A percentile compares a stretch with the other conserved stretches of the same genome.
Conservation (phyloP, 31 red algal genomes). For the Pterothamnion heteromorphum region DNA sequence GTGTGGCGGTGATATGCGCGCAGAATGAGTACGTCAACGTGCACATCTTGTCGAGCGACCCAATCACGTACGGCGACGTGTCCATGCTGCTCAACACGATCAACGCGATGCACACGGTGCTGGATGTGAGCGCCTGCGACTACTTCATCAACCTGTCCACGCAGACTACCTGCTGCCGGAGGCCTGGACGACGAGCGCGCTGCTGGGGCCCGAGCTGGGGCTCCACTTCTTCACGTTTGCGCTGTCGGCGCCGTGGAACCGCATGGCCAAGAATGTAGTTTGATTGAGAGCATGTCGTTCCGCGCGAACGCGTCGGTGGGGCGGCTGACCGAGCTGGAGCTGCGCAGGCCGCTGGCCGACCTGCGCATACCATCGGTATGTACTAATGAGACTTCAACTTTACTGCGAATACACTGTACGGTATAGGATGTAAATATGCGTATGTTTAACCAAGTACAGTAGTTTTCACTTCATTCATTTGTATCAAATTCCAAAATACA, state of each 20-base stretch:
- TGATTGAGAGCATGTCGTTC: slow-evolving; percentile 53
- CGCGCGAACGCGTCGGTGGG: slow-evolving; percentile 24
- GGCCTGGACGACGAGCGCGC: slow-evolving; percentile 35
- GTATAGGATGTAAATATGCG: too few species aligned
- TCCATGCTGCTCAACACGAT: slow-evolving; percentile 74
- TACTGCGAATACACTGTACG: too few species aligned
- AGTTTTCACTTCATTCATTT: too few species aligned
- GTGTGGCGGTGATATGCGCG: too few species aligned
- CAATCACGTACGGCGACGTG: slow-evolving; percentile 73
- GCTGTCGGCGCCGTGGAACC: slow-evolving; percentile 43
- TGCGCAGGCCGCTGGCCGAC: slow-evolving; percentile 55
- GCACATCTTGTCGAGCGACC: slow-evolving; percentile 61
- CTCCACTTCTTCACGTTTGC: slow-evolving; percentile 71
- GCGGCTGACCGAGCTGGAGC: slow-evolving; percentile 19
- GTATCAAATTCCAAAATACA: too few species aligned
- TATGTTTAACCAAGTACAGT: too few species aligned
- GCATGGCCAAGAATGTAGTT: slow-evolving; percentile 58
- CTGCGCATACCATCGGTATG: too few species aligned
- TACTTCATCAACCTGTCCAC: slow-evolving; percentile 82
- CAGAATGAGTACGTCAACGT: too few species aligned
- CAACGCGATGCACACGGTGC: slow-evolving; percentile 55
- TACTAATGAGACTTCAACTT: too few species aligned
- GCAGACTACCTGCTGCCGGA: slow-evolving; percentile 66
- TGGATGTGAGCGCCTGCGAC: slow-evolving; percentile 51
- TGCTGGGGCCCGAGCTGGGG: slow-evolving; percentile 47